Conservation (phyloP, 768 basidiomycete species). For the Rhizopogon vesiculosus region DNA sequence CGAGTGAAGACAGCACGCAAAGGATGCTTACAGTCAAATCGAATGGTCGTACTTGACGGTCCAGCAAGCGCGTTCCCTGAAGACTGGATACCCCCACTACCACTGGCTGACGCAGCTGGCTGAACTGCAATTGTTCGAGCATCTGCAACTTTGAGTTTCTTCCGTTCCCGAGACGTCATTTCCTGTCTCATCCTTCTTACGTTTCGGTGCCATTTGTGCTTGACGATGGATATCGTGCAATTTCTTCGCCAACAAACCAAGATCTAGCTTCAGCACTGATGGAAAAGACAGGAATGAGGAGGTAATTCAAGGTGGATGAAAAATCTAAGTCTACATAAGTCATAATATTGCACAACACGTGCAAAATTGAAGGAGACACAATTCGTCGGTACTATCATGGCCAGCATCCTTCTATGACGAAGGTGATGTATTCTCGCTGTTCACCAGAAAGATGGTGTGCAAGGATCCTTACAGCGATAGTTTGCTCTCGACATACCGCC, state of each 20-base stretch:
- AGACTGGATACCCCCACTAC: conserved; percentile 5
- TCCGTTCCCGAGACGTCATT: conserved; percentile 46
- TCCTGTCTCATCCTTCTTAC: conserved; percentile 28
- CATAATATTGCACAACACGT: too few species aligned
- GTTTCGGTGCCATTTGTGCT: conserved; percentile 39
- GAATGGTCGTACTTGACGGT: conserved; percentile 34
- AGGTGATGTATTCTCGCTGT: too few species aligned
- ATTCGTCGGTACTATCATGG: too few species aligned
- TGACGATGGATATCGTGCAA: too few species aligned
- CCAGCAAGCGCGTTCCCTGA: conserved; percentile 29
- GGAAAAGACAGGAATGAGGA: conserved; percentile 12
- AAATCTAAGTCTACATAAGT: neutral
- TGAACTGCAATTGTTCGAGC: conserved; percentile 72
- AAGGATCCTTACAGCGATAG: too few species aligned
- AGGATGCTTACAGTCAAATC: conserved; percentile 36
- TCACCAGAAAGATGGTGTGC: too few species aligned
- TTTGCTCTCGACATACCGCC: too few species aligned
- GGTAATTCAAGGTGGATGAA: neutral
- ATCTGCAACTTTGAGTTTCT: conserved; percentile 59
- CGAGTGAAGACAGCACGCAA: neutral
- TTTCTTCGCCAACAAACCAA: conserved; percentile 12
- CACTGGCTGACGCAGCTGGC: conserved; percentile 11
- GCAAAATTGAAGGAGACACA: too few species aligned
- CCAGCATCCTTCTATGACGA: too few species aligned
- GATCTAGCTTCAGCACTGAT: conserved; percentile 11